A percentile compares a stretch with the other conserved stretches of the same genome.
These are phyloP conservation scores for Pezicula radicicola DNA, from an alignment of 2,329 filamentous ascomycete genomes.

Conservation along the genomic window DNA sequence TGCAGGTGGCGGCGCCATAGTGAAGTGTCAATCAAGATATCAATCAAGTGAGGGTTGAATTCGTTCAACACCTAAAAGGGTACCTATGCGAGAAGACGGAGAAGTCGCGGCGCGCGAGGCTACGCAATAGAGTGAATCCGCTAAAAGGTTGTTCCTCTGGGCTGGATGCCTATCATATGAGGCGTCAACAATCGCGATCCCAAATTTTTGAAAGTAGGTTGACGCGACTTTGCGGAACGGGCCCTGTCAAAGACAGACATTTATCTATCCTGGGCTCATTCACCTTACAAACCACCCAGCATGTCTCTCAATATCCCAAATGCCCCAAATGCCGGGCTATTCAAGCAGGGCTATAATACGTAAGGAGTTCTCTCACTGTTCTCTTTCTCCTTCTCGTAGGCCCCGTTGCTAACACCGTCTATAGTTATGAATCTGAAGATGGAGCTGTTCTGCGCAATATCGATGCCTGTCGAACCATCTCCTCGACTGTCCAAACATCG, in stretches of 20 bases:
- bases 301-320: slow-evolving; percentile 98
- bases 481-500: slow-evolving; percentile 94
- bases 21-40: neutral
- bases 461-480: slow-evolving; percentile 94
- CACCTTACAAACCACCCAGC: slow-evolving; percentile 8
- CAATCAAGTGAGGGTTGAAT: too few species aligned
- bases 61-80: too few species aligned
- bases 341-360: slow-evolving; percentile 91
- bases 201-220: neutral
- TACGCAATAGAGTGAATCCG: too few species aligned
- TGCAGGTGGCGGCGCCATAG: neutral
- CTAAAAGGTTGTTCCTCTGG: too few species aligned
- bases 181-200: neutral
- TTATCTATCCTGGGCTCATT: neutral
- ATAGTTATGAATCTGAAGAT: slow-evolving; percentile 97
- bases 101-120: too few species aligned
- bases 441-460: slow-evolving; percentile 98
- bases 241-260: too few species aligned
- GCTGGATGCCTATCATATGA: neutral
- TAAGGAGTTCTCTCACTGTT: slow-evolving; percentile 42
- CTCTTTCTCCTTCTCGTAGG: neutral
- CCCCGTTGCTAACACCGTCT: slow-evolving; percentile 28
- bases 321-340: slow-evolving; percentile 88
- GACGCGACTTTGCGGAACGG: neutral
- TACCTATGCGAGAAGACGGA: too few species aligned